Evolutionary conservation across 371 early-diverging fungal species (phyloP), one percentile per base, ranked within the genome.

Genomic region (Parasitella parasitica): DNA sequence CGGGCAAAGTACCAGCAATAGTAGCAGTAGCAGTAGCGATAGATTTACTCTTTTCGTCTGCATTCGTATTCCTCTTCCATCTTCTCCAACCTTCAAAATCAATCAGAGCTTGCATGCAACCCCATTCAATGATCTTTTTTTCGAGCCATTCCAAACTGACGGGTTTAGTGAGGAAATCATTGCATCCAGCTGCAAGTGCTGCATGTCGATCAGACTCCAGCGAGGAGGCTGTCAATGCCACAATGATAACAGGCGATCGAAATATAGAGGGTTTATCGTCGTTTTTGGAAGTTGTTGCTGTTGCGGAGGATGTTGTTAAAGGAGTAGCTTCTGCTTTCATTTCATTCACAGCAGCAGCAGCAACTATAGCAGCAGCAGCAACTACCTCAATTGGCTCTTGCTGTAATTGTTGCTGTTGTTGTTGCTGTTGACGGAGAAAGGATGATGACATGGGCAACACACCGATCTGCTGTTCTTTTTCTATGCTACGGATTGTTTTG

Each of bases 61-160:
- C 0, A 9, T 32, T 53, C 22, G 54, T 27, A 12, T 38, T 56
- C 34, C 28, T 55, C 57, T 84, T 83, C 90, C 90, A 88, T 37
- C 77, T 76, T 49, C 83, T 74, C 88, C 89, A 91, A 13, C 88
- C 86, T 53, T 89, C 88, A 59, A 90, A 86, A 70, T 93, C 91
- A 56, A 93, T 91, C 48, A 93, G 71, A 1, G 92, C 90, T 63
- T 93, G 93, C 89, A 93, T 93, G 59, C 89, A 88, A 1, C 92
- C 93, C 93, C 93, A 93, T 69, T 93, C 93, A 51, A 89, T 80
- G 54, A 93, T 90, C 76, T 92, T 92, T 53, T 86, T 82, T 67
- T 87, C 87, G 15, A 93, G 77, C 93, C 93, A 93, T 24, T 80
- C 78, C 12, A 90, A 66, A 57, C 85, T 86, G 15, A 92, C 87